A percentile compares a stretch with the other conserved stretches of the same genome.
Conservation (phyloP, 2,329 filamentous ascomycete species). For the Xylariales sp. region DNA sequence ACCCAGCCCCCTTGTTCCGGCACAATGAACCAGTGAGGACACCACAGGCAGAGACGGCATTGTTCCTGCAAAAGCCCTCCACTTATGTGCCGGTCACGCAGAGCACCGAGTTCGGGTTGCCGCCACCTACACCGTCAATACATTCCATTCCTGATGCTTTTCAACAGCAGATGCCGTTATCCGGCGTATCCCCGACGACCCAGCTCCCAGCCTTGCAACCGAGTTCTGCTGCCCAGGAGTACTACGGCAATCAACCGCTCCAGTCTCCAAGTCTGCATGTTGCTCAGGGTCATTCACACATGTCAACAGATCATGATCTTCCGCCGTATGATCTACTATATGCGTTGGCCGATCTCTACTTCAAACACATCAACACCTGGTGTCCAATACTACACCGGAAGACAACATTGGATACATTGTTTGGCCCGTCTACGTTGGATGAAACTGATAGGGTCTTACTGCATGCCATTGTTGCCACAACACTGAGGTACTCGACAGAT, state of each 20-base stretch:
- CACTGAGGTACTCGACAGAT: slow-evolving; percentile 78
- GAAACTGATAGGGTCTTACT: slow-evolving; percentile 79
- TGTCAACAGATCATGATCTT: slow-evolving; percentile 58
- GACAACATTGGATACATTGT: slow-evolving; percentile 75
- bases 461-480: slow-evolving; percentile 85
- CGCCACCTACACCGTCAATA: slow-evolving; percentile 38
- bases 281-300: slow-evolving; percentile 40
- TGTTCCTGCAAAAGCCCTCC: slow-evolving; percentile 59
- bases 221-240: slow-evolving; percentile 42
- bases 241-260: slow-evolving; percentile 44
- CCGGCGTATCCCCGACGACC: slow-evolving; percentile 34
- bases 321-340: slow-evolving; percentile 73
- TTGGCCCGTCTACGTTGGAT: slow-evolving; percentile 70
- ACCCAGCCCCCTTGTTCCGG: slow-evolving; percentile 42
- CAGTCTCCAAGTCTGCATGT: slow-evolving; percentile 56
- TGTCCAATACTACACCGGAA: slow-evolving; percentile 87
- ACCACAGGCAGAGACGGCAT: slow-evolving; percentile 51
- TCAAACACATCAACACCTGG: slow-evolving; percentile 77
- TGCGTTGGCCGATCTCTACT: slow-evolving; percentile 69
- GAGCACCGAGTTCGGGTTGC: slow-evolving; percentile 45
- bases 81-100: slow-evolving; percentile 42
- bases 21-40: slow-evolving; percentile 45
- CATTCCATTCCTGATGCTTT: slow-evolving; percentile 43
- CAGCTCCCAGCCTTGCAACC: slow-evolving; percentile 31
- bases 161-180: slow-evolving; percentile 37